A percentile compares a stretch with the other conserved stretches of the same genome.
These are phyloP conservation scores for Arxiozyma slooffiae DNA, from an alignment of 1,139 yeast genomes.

Conservation along the genomic window DNA sequence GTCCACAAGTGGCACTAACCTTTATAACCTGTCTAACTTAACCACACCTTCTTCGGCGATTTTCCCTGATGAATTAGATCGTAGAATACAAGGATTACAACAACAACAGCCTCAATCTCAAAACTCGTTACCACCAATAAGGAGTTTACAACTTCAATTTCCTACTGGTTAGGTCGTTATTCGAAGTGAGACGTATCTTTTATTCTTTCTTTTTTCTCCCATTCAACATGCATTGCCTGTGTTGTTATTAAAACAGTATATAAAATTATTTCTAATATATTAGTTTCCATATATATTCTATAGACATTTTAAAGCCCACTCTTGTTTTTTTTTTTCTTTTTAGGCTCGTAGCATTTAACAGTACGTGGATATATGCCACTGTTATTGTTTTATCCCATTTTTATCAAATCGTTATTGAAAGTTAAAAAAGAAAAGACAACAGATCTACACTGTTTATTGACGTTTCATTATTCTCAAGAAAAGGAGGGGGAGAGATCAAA, in stretches of 20 bases:
- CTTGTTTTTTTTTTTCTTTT: too few relatives aligned
- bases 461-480: too few relatives aligned
- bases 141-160: conserved; percentile 24
- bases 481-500: background rate
- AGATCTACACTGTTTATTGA: too few relatives aligned
- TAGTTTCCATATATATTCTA: background rate
- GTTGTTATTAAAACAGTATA: background rate
- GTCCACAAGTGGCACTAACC: conserved; percentile 13
- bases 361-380: too few relatives aligned
- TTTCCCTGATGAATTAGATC: conserved; percentile 18
- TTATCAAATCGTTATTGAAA: too few relatives aligned
- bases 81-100: conserved; percentile 16
- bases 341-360: too few relatives aligned
- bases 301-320: background rate
- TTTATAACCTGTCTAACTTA: conserved; percentile 4
- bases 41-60: conserved; percentile 1
- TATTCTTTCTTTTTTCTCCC: too few relatives aligned
- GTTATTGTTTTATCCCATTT: too few relatives aligned
- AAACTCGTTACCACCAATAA: too few relatives aligned
- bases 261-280: background rate
- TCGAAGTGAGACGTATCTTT: background rate
- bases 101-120: conserved; percentile 10
- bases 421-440: too few relatives aligned
- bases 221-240: background rate
- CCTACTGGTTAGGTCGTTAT: conserved; percentile 21